A percentile compares a stretch with the other conserved stretches of the same genome.
phyloP scores from a whole-genome alignment of 2,329 filamentous ascomycete genomes.

The Calonectria honghensis region DNA sequence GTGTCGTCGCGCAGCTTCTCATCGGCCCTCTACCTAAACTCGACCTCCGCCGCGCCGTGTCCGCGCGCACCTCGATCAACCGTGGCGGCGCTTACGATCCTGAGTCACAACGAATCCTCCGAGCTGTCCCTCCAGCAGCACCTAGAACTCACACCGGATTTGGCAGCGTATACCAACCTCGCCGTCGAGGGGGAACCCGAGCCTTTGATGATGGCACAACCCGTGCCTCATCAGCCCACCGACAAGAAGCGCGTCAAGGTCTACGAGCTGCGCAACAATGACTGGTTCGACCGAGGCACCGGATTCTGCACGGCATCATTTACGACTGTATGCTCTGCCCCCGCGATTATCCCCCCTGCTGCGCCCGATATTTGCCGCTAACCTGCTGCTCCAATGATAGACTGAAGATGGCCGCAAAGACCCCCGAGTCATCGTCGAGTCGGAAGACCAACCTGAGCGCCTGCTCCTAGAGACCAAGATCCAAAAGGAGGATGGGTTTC shows the following conservation, averaged over 20 bases:
- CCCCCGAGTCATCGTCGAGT: constrained; percentile 91
- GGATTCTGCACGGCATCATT: constrained; percentile 92
- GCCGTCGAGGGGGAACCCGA: constrained; percentile 73
- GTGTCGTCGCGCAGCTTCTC: constrained; percentile 47
- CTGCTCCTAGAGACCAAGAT: constrained; percentile 93
- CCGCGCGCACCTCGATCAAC: constrained; percentile 61
- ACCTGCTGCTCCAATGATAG: constrained; percentile 60
- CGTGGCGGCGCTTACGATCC: constrained; percentile 75
- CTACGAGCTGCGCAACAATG: constrained; percentile 98
- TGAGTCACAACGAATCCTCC: constrained; percentile 70
- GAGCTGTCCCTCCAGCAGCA: constrained; percentile 77
- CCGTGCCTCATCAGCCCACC: constrained; percentile 80
- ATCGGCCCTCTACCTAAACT: constrained; percentile 38
- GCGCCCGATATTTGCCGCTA: constrained; percentile 49
- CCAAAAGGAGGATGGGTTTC: constrained; percentile 94
- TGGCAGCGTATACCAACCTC: constrained; percentile 70
- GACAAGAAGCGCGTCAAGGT: constrained; percentile 93
- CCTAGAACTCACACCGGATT: constrained; percentile 72
- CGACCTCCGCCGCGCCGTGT: constrained; percentile 52
- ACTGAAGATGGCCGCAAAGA: constrained; percentile 81
- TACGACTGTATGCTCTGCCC: constrained; percentile 77
- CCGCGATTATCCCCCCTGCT: constrained; percentile 36
- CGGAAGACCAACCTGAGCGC: constrained; percentile 91
- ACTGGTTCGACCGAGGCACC: constrained; percentile 98
- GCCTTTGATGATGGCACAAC: constrained; percentile 82